Evolutionary conservation across 768 basidiomycete species (phyloP).

Genomic region (Agrocybe praecox): DNA sequence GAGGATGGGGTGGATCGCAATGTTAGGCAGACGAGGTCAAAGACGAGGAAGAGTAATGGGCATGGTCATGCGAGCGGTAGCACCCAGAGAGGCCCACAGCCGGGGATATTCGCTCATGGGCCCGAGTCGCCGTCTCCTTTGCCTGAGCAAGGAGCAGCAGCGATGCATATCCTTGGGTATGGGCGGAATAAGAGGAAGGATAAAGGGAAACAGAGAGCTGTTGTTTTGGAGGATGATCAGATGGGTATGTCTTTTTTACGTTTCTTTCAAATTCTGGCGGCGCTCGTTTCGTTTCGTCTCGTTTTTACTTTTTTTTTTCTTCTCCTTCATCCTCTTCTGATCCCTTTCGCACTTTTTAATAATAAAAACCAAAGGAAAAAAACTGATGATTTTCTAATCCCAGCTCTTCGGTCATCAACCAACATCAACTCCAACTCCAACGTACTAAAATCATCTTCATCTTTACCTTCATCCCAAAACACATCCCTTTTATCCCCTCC

Average conservation of each 20-base stretch:
- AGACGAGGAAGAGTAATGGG: conserved; percentile 13
- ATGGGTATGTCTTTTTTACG: neutral
- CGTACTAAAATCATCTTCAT: no score
- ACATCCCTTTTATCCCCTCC: no score
- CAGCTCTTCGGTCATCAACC: neutral
- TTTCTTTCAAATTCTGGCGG: neutral
- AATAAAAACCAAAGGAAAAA: neutral
- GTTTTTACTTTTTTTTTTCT: neutral
- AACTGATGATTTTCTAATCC: neutral
- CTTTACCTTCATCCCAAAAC: no score
- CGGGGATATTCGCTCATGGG: no score
- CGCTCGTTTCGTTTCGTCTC: neutral
- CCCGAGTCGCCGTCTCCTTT: no score
- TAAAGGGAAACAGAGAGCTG: conserved; percentile 36
- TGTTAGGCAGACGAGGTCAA: conserved; percentile 10
- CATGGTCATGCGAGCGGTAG: neutral
- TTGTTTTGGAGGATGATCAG: conserved; percentile 9
- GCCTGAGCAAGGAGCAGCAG: no score
- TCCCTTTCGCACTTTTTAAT: neutral
- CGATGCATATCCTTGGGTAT: no score
- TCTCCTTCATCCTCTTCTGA: neutral
- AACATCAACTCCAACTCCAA: no score
- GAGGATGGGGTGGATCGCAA: conserved; percentile 20
- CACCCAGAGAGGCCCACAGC: neutral
- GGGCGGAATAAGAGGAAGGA: conserved; percentile 46